phyloP scores from a whole-genome alignment of 192 early-diverging fungal species.

The Backusella tarrabulga region DNA sequence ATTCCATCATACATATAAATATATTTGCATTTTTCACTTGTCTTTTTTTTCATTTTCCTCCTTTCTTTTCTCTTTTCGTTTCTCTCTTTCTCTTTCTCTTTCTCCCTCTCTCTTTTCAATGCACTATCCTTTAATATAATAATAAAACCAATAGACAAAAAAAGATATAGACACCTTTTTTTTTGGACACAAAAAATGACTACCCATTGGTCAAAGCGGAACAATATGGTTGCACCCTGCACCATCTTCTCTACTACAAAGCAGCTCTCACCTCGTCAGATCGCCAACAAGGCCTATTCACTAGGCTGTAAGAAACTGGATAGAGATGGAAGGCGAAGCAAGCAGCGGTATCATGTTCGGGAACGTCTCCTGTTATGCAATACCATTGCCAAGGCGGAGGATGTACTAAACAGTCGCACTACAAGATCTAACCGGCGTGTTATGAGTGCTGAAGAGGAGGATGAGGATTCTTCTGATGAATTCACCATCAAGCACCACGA shows the following conservation, averaged over 20 bases:
- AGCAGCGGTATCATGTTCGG: constrained; percentile 24
- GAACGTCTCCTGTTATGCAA: constrained; percentile 30
- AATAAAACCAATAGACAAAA: too few species aligned
- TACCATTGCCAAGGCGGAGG: constrained; percentile 28
- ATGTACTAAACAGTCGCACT: constrained; percentile 20
- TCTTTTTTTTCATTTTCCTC: background rate
- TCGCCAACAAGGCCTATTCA: constrained; percentile 23
- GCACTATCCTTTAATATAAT: background rate
- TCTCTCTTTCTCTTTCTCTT: background rate
- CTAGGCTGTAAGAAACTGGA: constrained; percentile 30
- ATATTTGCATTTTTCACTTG: background rate
- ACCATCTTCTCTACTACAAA: constrained; percentile 6
- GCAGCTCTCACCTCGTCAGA: constrained; percentile 24
- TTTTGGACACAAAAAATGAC: background rate
- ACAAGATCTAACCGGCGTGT: constrained; percentile 25
- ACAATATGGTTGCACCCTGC: constrained; percentile 13
- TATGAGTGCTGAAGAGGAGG: constrained; percentile 24
- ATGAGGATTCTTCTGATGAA: constrained; percentile 2
- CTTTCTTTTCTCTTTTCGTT: background rate
- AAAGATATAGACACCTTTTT: background rate
- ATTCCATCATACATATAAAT: background rate
- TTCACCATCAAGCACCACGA: background rate
- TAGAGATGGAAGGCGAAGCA: constrained; percentile 21
- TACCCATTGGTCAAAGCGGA: constrained; percentile 12
- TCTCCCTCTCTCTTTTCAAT: background rate